A percentile compares a stretch with the other conserved stretches of the same genome.
These are phyloP conservation scores for Cyclocybe cylindracea DNA, from an alignment of 768 basidiomycete species.

Conservation along the genomic window DNA sequence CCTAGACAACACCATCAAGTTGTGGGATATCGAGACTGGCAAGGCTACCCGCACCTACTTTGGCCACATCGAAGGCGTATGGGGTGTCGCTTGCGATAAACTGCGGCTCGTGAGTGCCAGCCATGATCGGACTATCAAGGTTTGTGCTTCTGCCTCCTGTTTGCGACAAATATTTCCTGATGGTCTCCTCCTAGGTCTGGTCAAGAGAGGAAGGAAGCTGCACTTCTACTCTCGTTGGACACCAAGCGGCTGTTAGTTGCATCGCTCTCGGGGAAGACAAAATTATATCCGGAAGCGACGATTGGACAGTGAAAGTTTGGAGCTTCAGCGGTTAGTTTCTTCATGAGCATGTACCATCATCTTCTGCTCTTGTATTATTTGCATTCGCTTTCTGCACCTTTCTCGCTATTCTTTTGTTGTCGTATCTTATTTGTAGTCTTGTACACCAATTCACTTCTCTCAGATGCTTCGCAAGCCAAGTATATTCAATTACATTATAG, in stretches of 20 bases:
- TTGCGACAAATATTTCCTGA: slow-evolving; percentile 2
- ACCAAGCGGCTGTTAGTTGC: slow-evolving; percentile 92
- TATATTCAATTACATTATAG: too few relatives aligned
- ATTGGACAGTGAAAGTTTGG: slow-evolving; percentile 88
- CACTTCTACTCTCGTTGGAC: slow-evolving; percentile 88
- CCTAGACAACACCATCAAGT: slow-evolving; percentile 92
- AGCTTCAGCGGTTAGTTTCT: slow-evolving; percentile 49
- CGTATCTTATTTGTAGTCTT: background rate
- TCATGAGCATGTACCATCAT: background rate
- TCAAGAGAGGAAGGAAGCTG: slow-evolving; percentile 87
- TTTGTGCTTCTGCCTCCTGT: slow-evolving; percentile 32
- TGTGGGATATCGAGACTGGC: slow-evolving; percentile 94
- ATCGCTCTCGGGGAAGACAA: slow-evolving; percentile 91
- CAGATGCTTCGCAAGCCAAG: too few relatives aligned
- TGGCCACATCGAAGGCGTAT: slow-evolving; percentile 98
- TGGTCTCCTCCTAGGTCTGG: slow-evolving; percentile 74
- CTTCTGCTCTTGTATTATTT: slow-evolving; percentile 7
- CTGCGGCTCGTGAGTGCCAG: slow-evolving; percentile 90
- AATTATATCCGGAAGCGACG: slow-evolving; percentile 95
- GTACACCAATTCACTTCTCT: too few relatives aligned
- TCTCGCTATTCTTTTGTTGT: slow-evolving; percentile 2
- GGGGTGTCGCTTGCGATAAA: slow-evolving; percentile 93
- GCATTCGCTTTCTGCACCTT: background rate
- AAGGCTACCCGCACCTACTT: slow-evolving; percentile 82
- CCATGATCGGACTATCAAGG: slow-evolving; percentile 98